A percentile compares a stretch with the other conserved stretches of the same genome.
Conservation (phyloP, 805 yeast genomes). For the Ogataea corticis region DNA sequence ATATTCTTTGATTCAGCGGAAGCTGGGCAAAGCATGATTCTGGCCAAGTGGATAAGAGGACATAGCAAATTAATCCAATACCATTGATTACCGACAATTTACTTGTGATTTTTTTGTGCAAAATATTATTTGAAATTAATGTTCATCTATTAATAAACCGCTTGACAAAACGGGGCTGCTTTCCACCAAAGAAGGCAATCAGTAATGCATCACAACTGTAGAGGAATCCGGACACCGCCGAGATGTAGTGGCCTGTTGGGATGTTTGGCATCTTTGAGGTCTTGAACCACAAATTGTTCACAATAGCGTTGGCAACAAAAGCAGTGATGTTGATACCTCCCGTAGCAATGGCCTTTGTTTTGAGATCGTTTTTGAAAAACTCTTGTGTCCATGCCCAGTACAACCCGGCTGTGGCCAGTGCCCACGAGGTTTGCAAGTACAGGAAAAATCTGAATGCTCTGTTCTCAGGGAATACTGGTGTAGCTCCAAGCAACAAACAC, state of each 20-base stretch:
- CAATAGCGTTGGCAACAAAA: conserved; percentile 15
- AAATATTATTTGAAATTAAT: too few relatives aligned
- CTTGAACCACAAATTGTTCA: conserved; percentile 15
- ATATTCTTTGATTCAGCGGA: conserved; percentile 2
- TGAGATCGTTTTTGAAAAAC: conserved; percentile 8
- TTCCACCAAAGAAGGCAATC: conserved; percentile 8
- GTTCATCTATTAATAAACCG: too few relatives aligned
- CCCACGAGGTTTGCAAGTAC: conserved; percentile 13
- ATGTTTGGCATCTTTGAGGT: conserved; percentile 14
- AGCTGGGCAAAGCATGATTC: not conserved
- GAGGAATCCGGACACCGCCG: conserved; percentile 9
- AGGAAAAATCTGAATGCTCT: conserved; percentile 14
- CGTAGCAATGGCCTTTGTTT: conserved; percentile 11
- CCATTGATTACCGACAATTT: too few relatives aligned
- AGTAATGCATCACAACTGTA: conserved; percentile 5
- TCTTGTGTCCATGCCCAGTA: conserved; percentile 19
- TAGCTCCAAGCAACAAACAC: conserved; percentile 6
- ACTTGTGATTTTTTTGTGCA: too few relatives aligned
- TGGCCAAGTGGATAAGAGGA: too few relatives aligned
- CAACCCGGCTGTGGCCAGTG: conserved; percentile 14
- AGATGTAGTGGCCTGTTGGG: conserved; percentile 19
- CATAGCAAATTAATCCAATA: too few relatives aligned
- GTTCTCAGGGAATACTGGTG: conserved; percentile 5
- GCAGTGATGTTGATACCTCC: conserved; percentile 18
- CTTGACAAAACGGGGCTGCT: not conserved